Percentiles rank a stretch among this genome's conserved stretches.
These are phyloP conservation scores for Leccinellum rugosiceps DNA, from an alignment of 768 basidiomycete species.

Conservation along the genomic window DNA sequence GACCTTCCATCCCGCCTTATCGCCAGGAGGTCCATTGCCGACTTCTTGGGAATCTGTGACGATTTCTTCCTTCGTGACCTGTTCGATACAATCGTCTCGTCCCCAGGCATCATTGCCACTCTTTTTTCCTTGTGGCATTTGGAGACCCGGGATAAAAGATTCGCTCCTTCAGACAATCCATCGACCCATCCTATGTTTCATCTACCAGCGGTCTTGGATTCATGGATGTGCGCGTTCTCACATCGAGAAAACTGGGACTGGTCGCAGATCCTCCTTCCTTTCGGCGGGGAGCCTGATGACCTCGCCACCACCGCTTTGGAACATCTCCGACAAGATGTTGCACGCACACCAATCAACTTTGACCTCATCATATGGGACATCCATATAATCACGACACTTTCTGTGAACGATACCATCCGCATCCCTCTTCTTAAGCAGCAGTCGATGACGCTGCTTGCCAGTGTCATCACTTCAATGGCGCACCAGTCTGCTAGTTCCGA, in stretches of 20 bases:
- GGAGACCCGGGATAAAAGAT: slow-evolving; percentile 20
- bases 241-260: slow-evolving; percentile 25
- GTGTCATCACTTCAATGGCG: slow-evolving; percentile 16
- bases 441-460: slow-evolving; percentile 18
- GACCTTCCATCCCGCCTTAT: slow-evolving; percentile 21
- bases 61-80: slow-evolving; percentile 11
- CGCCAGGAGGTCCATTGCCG: slow-evolving; percentile 15
- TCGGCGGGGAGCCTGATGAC: slow-evolving; percentile 13
- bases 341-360: slow-evolving; percentile 19
- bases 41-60: slow-evolving; percentile 22
- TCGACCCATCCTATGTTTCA: slow-evolving; percentile 1
- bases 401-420: slow-evolving; percentile 24
- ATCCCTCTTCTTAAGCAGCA: slow-evolving; percentile 20
- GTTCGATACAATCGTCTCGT: slow-evolving; percentile 17
- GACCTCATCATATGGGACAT: slow-evolving; percentile 30
- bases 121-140: slow-evolving; percentile 29
- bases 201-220: slow-evolving; percentile 20
- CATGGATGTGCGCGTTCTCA: slow-evolving; percentile 28
- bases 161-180: slow-evolving; percentile 9
- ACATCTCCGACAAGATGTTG: slow-evolving; percentile 24
- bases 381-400: slow-evolving; percentile 27
- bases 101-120: slow-evolving; percentile 16
- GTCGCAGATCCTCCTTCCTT: slow-evolving; percentile 25
- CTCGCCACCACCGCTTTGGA: slow-evolving; percentile 24
- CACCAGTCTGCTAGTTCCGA: neutral